Conservation (phyloP, 1,284 basidiomycete genomes). For the Peniophora sp. region DNA sequence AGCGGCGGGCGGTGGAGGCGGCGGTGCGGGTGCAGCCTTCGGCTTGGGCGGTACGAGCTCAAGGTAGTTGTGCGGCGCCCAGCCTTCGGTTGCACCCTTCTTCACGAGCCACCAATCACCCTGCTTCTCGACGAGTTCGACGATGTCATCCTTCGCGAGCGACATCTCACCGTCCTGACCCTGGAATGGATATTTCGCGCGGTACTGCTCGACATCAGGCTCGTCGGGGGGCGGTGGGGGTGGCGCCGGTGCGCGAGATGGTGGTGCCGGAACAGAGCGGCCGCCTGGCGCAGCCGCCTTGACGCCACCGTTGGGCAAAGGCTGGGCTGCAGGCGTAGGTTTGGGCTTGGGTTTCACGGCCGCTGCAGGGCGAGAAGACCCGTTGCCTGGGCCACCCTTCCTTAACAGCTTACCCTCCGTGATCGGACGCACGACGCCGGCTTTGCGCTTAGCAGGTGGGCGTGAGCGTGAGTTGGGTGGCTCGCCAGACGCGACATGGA, state of each 20-base stretch:
- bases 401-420: slow-evolving; percentile 78
- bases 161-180: slow-evolving; percentile 91
- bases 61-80: slow-evolving; percentile 94
- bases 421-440: slow-evolving; percentile 76
- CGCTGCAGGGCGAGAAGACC: slow-evolving; percentile 29
- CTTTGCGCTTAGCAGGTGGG: slow-evolving; percentile 83
- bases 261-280: slow-evolving; percentile 46
- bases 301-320: slow-evolving; percentile 40
- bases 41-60: slow-evolving; percentile 66
- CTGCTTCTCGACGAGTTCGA: slow-evolving; percentile 92
- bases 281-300: slow-evolving; percentile 17
- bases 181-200: slow-evolving; percentile 82
- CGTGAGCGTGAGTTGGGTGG: slow-evolving; percentile 74
- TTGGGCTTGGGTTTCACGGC: slow-evolving; percentile 26
- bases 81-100: slow-evolving; percentile 80
- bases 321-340: slow-evolving; percentile 49
- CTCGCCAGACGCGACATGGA: slow-evolving; percentile 87
- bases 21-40: slow-evolving; percentile 51
- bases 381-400: slow-evolving; percentile 63
- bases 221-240: slow-evolving; percentile 45
- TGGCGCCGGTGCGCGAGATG: slow-evolving; percentile 39
- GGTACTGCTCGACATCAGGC: slow-evolving; percentile 72
- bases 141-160: slow-evolving; percentile 83
- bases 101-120: slow-evolving; percentile 97
- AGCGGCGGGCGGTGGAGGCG: slow-evolving; percentile 61